Evolutionary conservation across 805 yeast species (phyloP).

Genomic region (Schwanniomyces yamadae): DNA sequence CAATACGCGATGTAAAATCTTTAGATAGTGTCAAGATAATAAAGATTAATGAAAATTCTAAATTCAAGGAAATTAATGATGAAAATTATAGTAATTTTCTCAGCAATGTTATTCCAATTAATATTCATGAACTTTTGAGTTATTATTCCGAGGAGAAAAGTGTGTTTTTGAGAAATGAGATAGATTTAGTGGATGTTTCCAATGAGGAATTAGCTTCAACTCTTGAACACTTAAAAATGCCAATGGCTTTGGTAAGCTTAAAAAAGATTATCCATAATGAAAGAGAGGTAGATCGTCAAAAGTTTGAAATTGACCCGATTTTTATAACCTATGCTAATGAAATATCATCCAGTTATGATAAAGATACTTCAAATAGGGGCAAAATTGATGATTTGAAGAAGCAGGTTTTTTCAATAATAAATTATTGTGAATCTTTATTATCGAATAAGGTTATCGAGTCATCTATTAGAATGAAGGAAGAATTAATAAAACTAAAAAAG

Average conservation of each 20-base stretch:
- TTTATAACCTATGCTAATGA: conserved; percentile 19
- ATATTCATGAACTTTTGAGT: conserved; percentile 84
- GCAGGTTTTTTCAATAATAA: conserved; percentile 35
- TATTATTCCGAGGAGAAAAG: conserved; percentile 90
- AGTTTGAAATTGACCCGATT: conserved; percentile 35
- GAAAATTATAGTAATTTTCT: conserved; percentile 54
- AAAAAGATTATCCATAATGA: conserved; percentile 35
- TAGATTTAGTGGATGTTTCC: conserved; percentile 73
- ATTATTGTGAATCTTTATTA: conserved; percentile 29
- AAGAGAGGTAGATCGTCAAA: conserved; percentile 4
- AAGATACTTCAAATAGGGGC: conserved; percentile 34
- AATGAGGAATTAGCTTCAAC: conserved; percentile 77
- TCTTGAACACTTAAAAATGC: conserved; percentile 76
- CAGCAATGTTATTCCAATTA: conserved; percentile 77
- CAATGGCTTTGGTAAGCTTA: conserved; percentile 58
- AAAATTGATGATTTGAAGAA: conserved; percentile 31
- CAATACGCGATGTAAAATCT: conserved; percentile 64
- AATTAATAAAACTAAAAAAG: conserved; percentile 55
- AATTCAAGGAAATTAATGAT: conserved; percentile 42
- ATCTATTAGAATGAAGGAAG: conserved; percentile 43
- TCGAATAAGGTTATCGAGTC: conserved; percentile 4
- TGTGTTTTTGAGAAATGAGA: conserved; percentile 64
- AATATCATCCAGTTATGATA: conserved; percentile 23
- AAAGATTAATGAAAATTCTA: conserved; percentile 46
- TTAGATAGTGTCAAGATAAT: conserved; percentile 67